Evolutionary conservation across 140 eudicot species (phyloP).

Genomic region (Senecio squalidus): DNA sequence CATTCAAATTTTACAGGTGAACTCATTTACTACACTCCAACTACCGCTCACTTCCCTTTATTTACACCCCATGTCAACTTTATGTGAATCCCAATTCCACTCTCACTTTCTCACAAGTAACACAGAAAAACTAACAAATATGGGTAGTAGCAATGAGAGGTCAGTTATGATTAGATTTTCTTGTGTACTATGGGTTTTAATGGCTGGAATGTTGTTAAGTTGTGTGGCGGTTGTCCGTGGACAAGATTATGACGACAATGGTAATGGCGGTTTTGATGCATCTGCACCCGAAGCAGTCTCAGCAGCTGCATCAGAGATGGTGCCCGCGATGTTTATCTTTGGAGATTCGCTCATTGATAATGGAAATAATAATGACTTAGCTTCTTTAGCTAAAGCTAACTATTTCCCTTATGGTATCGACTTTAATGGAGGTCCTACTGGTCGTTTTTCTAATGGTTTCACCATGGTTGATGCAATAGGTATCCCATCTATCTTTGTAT

Average conservation of each 20-base stretch:
- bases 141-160: conserved; percentile 6
- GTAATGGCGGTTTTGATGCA: conserved; percentile 14
- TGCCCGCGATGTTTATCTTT: conserved; percentile 89
- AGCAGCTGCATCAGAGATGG: conserved; percentile 32
- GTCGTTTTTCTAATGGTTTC: conserved; percentile 84
- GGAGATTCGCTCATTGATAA: conserved; percentile 90
- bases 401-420: conserved; percentile 92
- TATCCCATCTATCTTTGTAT: conserved; percentile 3
- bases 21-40: conserved; percentile 31
- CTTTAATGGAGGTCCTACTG: conserved; percentile 78
- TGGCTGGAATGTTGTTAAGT: conserved; percentile 15
- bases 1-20: conserved; percentile 51
- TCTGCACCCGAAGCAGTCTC: conserved; percentile 20
- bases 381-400: conserved; percentile 89
- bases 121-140: conserved; percentile 6
- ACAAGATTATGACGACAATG: conserved; percentile 30
- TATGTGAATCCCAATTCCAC: conserved; percentile 28
- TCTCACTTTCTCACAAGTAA: conserved; percentile 12
- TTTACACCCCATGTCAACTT: conserved; percentile 22
- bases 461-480: conserved; percentile 94
- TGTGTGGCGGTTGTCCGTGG: conserved; percentile 10
- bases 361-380: conserved; percentile 79
- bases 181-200: conserved; percentile 9
- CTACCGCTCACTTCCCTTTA: conserved; percentile 14
- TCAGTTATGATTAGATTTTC: neutral